Evolutionary conservation across 768 basidiomycete genomes (phyloP), one percentile per base, ranked within the genome.

Genomic region (Sporobolomyces phaffii): DNA sequence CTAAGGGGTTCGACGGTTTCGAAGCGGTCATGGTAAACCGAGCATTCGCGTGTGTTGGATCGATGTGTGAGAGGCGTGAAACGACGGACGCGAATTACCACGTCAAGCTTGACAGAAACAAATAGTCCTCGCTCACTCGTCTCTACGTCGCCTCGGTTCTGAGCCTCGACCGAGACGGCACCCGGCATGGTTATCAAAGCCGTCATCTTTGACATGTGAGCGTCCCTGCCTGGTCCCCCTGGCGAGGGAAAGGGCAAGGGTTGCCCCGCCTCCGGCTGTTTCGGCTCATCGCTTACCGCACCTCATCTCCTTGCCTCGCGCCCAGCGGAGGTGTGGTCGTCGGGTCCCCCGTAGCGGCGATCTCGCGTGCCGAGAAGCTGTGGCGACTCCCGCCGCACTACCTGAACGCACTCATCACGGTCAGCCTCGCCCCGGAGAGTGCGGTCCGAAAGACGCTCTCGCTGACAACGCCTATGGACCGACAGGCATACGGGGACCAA

Each of bases 201-300:
- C 1, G 63, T 69, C 28, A 65, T 69, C 34, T 69, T 69, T 13
- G 68, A 69, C 68, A 69, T 69, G 62, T 69, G 6, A 34, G 68
- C 17, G 8, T 28, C 41, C 26, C 41, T 9, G 29, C 24, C 38
- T 26, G 2, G 17, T 26, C 1, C 50, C 4, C 22, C n/a, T n/a
- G n/a, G n/a, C n/a, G n/a, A n/a, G n/a, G n/a, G n/a, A n/a, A n/a
- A n/a, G n/a, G n/a, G n/a, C n/a, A n/a, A n/a, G n/a, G n/a, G n/a
- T n/a, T n/a, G 8, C 7, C 24, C 7, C 47, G 47, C 14, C 38
- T 15, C 48, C 48, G 11, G 15, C 24, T 49, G 26, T 33, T 26
- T 29, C 24, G 33, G 29, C 59, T 45, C 22, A 10, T 26, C 31
- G 45, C 51, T 31, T 13, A 45, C 50, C n/a, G 13, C 31, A 9